Evolutionary conservation across 148 eudicot genomes (phyloP), one percentile per base, ranked within the genome.

Genomic region (Rhododendron simsii): DNA sequence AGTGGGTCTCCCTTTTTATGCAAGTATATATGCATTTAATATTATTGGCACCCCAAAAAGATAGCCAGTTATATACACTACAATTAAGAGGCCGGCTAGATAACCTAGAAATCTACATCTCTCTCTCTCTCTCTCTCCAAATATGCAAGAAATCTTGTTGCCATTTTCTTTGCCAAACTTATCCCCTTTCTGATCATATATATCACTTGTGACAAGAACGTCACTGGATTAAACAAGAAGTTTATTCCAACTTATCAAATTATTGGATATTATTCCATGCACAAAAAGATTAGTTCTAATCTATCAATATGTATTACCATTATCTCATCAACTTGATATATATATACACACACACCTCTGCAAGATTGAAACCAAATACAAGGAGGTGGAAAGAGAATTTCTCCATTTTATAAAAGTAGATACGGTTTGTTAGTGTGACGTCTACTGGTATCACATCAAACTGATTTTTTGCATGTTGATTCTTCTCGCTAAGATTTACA

Each of bases 331-430:
- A 28, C 3, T 28, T 67, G 18, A 26, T 23, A 61, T 45, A 45
- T 47, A 47, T 47, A 47, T 47, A 44, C 7, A 44, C 7, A 5
- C 10, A 45, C 10, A 50, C 14, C 13, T 50, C 53, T 3, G 1
- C 59, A 55, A 55, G 59, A 55, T 55, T 55, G 18, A 20, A 55
- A 55, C 88, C 88, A 86, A 41, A 79, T 83, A 84, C 88, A 86
- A 88, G 88, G 87, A 85, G 86, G 88, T 87, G 87, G 89, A 92
- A 91, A 90, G 91, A 87, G 13, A 65, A 65, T 65, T 57, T 57
- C 23, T 57, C 65, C 65, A 57, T 20, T 18, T 57, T 57, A 57
- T 57, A 53, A 14, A 53, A 53, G 4, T 16, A 53, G 20, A 53
- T 7, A 53, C 59, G 15, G 20, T 53, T 15, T 15, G 20, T 16